Conservation (phyloP, 768 basidiomycete genomes). For the Boletus sp. region DNA sequence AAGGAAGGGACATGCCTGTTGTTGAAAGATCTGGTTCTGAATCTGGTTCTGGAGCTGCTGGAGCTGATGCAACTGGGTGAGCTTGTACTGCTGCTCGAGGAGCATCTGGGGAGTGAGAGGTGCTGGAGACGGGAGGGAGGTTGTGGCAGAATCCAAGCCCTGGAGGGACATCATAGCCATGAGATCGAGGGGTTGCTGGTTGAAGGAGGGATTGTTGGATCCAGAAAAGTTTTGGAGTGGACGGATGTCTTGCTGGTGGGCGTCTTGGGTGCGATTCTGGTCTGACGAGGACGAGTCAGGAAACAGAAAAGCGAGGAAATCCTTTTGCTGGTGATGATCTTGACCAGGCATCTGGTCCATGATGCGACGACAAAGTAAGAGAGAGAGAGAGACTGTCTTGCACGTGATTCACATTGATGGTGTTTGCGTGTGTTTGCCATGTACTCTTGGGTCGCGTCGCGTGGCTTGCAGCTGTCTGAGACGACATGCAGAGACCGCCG, state of each 20-base stretch:
- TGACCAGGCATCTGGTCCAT: constrained; percentile 29
- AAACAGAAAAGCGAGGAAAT: constrained; percentile 36
- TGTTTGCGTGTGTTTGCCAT: constrained; percentile 7
- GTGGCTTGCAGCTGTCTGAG: neutral
- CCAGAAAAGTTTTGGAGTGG: constrained; percentile 6
- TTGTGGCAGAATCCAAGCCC: constrained; percentile 33
- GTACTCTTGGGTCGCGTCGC: neutral
- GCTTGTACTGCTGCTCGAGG: constrained; percentile 75
- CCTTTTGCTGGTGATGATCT: constrained; percentile 36
- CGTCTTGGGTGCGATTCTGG: constrained; percentile 26
- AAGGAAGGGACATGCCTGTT: constrained; percentile 58
- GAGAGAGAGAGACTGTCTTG: too few relatives aligned
- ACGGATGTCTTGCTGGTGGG: too few relatives aligned
- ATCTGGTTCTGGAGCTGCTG: constrained; percentile 82
- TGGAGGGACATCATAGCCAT: constrained; percentile 45
- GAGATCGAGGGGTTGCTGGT: constrained; percentile 47
- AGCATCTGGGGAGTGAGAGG: constrained; percentile 47
- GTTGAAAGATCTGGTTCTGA: constrained; percentile 85
- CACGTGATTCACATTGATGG: neutral
- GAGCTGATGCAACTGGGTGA: constrained; percentile 73
- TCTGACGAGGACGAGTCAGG: constrained; percentile 25
- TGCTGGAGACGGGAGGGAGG: constrained; percentile 18
- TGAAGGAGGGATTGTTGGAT: constrained; percentile 13
- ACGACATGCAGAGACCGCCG: constrained; percentile 17
- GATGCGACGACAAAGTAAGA: too few relatives aligned